These are phyloP conservation scores for Mycena citricolor DNA, from an alignment of 1,284 basidiomycete genomes.

Conservation along the genomic window DNA sequence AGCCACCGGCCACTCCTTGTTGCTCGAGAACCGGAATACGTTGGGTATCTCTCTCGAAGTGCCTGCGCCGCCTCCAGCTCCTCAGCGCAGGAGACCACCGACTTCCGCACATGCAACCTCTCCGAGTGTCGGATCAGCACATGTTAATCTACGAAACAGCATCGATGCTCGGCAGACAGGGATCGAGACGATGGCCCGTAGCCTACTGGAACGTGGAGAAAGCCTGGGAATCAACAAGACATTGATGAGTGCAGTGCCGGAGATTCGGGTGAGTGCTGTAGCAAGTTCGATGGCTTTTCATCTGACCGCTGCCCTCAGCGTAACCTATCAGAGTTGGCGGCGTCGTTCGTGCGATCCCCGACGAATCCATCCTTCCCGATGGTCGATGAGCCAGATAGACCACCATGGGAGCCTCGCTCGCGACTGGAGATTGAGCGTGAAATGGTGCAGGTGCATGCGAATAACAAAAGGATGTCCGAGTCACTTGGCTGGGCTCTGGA, in stretches of 20 bases:
- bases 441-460: slow-evolving; percentile 46
- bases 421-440: slow-evolving; percentile 69
- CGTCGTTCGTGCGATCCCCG: slow-evolving; percentile 61
- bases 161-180: slow-evolving; percentile 57
- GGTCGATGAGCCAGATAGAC: slow-evolving; percentile 63
- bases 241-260: slow-evolving; percentile 72
- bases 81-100: slow-evolving; percentile 41
- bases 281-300: too few species aligned
- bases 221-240: slow-evolving; percentile 79
- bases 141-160: too few species aligned
- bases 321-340: slow-evolving; percentile 78
- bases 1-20: slow-evolving; percentile 69
- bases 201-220: slow-evolving; percentile 73
- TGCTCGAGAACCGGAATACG: slow-evolving; percentile 78
- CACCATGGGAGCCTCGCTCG: slow-evolving; percentile 63
- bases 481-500: slow-evolving; percentile 73
- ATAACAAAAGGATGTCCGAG: slow-evolving; percentile 63
- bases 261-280: slow-evolving; percentile 54
- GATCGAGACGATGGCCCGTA: slow-evolving; percentile 64
- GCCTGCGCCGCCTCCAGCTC: slow-evolving; percentile 47
- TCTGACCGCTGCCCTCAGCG: slow-evolving; percentile 45
- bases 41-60: slow-evolving; percentile 71
- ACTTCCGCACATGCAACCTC: too few species aligned
- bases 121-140: too few species aligned
- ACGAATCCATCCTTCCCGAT: slow-evolving; percentile 58